A percentile compares a stretch with the other conserved stretches of the same genome.
Evolutionary conservation across 2,329 filamentous ascomycete genomes (phyloP).

Genomic region (Penicillium decumbens): DNA sequence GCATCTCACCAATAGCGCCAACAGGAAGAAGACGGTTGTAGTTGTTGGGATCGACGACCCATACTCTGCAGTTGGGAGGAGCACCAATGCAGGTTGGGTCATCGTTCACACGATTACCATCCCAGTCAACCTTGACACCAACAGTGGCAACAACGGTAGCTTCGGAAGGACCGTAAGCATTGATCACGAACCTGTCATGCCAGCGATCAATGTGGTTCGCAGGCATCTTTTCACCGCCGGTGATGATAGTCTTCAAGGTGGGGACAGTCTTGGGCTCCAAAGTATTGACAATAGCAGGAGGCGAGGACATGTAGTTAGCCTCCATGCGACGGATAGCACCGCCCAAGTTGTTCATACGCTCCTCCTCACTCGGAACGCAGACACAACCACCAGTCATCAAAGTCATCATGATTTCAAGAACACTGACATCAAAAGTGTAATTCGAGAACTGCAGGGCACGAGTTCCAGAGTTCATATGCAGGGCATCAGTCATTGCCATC

Average conservation of each 20-base stretch:
- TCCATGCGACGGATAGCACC: constrained; percentile 50
- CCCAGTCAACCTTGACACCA: constrained; percentile 30
- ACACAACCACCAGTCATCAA: constrained; percentile 56
- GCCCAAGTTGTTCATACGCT: constrained; percentile 49
- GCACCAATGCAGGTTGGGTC: constrained; percentile 35
- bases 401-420: constrained; percentile 53
- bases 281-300: constrained; percentile 54
- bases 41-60: constrained; percentile 40
- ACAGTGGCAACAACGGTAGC: constrained; percentile 34
- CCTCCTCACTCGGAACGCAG: constrained; percentile 52
- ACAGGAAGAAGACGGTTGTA: constrained; percentile 39
- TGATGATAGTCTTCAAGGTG: constrained; percentile 41
- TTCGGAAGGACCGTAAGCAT: constrained; percentile 44
- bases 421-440: constrained; percentile 53
- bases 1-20: constrained; percentile 46
- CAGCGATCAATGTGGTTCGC: constrained; percentile 43
- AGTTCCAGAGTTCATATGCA: constrained; percentile 50
- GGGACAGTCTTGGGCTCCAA: constrained; percentile 45
- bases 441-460: constrained; percentile 58
- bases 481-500: constrained; percentile 47
- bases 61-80: constrained; percentile 33
- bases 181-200: constrained; percentile 43
- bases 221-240: constrained; percentile 46
- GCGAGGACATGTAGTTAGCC: constrained; percentile 54
- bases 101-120: constrained; percentile 27